Evolutionary conservation across 352 stramenopile genomes (phyloP).

Genomic region (Pythium biforme): DNA sequence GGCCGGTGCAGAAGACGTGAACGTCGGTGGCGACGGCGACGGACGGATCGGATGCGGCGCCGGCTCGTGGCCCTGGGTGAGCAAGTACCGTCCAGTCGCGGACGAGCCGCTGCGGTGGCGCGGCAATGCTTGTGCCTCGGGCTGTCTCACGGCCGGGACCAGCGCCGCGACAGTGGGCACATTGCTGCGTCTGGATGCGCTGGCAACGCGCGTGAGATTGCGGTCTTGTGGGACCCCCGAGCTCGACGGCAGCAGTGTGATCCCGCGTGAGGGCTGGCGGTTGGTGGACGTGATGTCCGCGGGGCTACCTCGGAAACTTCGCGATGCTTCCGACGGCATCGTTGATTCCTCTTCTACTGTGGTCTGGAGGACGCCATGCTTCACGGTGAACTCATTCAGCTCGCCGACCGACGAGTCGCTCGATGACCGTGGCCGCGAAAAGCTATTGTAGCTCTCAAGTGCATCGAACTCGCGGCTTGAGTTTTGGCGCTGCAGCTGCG

Average conservation of each 20-base stretch:
- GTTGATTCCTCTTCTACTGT: background rate
- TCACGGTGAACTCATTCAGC: background rate
- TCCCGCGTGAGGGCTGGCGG: background rate
- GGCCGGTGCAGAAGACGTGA: slow-evolving; percentile 4
- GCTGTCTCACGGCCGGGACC: background rate
- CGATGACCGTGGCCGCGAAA: background rate
- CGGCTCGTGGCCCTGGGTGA: background rate
- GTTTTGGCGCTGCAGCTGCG: slow-evolving; percentile 15
- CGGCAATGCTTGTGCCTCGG: background rate
- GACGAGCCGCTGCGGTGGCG: background rate
- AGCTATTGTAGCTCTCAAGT: background rate
- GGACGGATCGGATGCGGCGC: background rate
- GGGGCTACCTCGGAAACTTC: background rate
- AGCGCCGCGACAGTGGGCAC: background rate
- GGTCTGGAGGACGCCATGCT: background rate
- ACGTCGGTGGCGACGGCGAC: background rate
- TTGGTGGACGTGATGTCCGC: background rate
- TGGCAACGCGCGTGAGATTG: background rate
- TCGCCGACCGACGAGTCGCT: slow-evolving; percentile 10
- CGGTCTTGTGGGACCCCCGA: background rate
- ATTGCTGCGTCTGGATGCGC: background rate
- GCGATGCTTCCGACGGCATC: background rate
- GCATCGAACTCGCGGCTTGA: slow-evolving; percentile 6
- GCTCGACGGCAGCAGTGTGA: slow-evolving; percentile 9
- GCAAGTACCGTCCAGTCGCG: background rate